These are phyloP conservation scores for Stephanodiscus triporus DNA, from an alignment of 108 stramenopile species.

Conservation along the genomic window DNA sequence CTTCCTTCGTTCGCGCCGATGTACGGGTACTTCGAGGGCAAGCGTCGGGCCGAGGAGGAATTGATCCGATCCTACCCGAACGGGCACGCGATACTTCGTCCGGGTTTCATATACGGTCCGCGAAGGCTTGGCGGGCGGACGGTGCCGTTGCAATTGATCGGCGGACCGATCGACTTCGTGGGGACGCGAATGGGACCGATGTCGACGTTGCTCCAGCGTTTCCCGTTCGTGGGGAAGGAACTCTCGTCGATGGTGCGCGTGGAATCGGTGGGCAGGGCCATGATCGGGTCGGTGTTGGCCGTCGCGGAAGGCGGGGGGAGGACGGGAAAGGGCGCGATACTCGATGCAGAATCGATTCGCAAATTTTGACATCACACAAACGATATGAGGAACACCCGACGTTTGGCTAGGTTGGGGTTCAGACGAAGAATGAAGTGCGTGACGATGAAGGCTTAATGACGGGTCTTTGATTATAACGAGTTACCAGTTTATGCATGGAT, in stretches of 20 bases:
- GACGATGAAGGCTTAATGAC: too few relatives aligned
- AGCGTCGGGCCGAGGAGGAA: constrained; percentile 66
- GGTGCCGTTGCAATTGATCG: constrained; percentile 46
- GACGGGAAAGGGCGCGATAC: constrained; percentile 22
- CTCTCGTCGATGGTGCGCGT: constrained; percentile 45
- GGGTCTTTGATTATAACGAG: too few relatives aligned
- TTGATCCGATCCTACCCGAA: constrained; percentile 48
- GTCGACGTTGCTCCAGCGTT: constrained; percentile 38
- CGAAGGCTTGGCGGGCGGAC: constrained; percentile 36
- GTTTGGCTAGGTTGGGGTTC: too few relatives aligned
- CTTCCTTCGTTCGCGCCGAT: constrained; percentile 54
- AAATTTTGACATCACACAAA: too few relatives aligned
- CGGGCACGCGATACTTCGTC: constrained; percentile 61
- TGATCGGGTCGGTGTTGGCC: constrained; percentile 28
- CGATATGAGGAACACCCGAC: neutral
- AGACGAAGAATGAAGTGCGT: too few relatives aligned
- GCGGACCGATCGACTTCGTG: constrained; percentile 36
- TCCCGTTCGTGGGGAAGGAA: constrained; percentile 50
- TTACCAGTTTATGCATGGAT: too few relatives aligned
- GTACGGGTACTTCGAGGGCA: constrained; percentile 77
- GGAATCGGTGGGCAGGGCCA: constrained; percentile 38
- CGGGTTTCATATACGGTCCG: constrained; percentile 70
- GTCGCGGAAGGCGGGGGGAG: neutral
- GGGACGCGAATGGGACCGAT: constrained; percentile 46
- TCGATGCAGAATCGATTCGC: constrained; percentile 44